A percentile compares a stretch with the other conserved stretches of the same genome.
These are phyloP conservation scores for Trichocladium antarcticum DNA, from an alignment of 495 filamentous ascomycete species.

Conservation along the genomic window DNA sequence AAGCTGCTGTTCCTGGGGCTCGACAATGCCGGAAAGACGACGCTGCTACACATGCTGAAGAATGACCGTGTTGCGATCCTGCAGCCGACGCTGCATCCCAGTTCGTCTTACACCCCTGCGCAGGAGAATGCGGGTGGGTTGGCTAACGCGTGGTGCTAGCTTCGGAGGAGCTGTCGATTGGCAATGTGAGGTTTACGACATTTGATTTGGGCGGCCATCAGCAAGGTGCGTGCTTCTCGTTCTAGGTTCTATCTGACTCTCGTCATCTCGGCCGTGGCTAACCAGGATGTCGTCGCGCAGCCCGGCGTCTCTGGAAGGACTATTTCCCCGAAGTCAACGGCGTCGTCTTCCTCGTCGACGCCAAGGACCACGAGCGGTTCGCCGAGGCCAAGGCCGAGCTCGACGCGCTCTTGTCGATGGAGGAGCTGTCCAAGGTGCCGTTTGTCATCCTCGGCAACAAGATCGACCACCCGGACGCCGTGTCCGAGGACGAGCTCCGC, in stretches of 20 bases:
- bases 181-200: slow-evolving; percentile 92
- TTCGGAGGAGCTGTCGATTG: slow-evolving; percentile 92
- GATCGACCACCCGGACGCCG: slow-evolving; percentile 93
- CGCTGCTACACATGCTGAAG: slow-evolving; percentile 86
- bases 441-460: slow-evolving; percentile 96
- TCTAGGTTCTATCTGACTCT: neutral
- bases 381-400: slow-evolving; percentile 91
- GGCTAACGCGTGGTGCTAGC: slow-evolving; percentile 39
- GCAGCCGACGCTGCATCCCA: slow-evolving; percentile 80
- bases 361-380: slow-evolving; percentile 90
- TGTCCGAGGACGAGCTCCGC: slow-evolving; percentile 88
- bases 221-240: slow-evolving; percentile 55
- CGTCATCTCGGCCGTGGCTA: neutral
- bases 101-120: slow-evolving; percentile 42
- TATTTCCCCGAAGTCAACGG: slow-evolving; percentile 98
- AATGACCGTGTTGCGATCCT: slow-evolving; percentile 93
- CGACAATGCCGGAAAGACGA: slow-evolving; percentile 98
- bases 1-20: slow-evolving; percentile 90
- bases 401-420: slow-evolving; percentile 87
- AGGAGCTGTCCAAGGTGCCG: slow-evolving; percentile 84
- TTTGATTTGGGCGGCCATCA: slow-evolving; percentile 96
- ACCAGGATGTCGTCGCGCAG: slow-evolving; percentile 32
- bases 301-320: slow-evolving; percentile 94
- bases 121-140: neutral
- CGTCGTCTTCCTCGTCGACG: slow-evolving; percentile 95